These are phyloP conservation scores for Phyllosticta paracitricarpa DNA, from an alignment of 2,329 filamentous ascomycete genomes.

Conservation along the genomic window DNA sequence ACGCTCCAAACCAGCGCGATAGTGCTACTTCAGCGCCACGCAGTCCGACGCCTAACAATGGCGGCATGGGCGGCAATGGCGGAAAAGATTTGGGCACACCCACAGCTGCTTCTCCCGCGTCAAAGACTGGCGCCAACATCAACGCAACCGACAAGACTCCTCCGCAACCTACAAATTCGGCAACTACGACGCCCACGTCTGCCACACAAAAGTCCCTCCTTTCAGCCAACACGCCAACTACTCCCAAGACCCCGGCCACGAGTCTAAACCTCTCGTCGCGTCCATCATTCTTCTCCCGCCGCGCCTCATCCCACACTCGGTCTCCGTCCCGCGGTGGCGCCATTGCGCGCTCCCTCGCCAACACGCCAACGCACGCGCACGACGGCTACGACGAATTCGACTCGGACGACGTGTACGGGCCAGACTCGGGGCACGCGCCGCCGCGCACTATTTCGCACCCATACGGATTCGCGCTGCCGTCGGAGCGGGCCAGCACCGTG, in stretches of 20 bases:
- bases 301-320: neutral
- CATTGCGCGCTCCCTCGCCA: neutral
- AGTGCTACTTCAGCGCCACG: neutral
- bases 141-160: neutral
- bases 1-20: neutral
- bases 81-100: neutral
- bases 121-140: neutral
- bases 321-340: neutral
- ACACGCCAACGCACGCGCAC: neutral
- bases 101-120: neutral
- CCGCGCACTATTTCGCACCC: neutral
- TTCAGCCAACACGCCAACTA: neutral
- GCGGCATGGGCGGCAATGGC: neutral
- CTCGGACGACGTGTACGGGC: neutral
- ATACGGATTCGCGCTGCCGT: slow-evolving; percentile 4
- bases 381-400: neutral
- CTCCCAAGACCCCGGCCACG: neutral
- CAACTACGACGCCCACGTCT: neutral
- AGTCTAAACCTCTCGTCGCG: neutral
- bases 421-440: neutral
- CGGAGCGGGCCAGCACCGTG: neutral
- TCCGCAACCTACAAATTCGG: neutral
- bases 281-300: neutral
- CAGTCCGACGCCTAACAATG: slow-evolving; percentile 14
- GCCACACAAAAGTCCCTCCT: neutral